A percentile compares a stretch with the other conserved stretches of the same genome.
Evolutionary conservation across 352 stramenopile species (phyloP).

Genomic region (Aphanomyces cochlioides): DNA sequence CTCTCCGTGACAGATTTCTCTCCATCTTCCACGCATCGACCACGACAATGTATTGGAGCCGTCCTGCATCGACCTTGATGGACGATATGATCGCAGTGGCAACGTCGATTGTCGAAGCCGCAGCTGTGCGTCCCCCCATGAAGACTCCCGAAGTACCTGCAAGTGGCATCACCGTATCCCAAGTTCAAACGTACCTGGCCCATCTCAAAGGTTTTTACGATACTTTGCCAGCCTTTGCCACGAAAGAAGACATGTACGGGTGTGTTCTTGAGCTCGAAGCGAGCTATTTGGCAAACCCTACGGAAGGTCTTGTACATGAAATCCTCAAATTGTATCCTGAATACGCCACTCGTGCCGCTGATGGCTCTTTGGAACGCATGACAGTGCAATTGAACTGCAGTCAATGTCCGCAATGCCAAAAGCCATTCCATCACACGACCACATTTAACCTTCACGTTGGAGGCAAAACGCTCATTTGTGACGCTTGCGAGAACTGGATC

Average conservation of each 20-base stretch:
- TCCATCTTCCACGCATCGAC: not conserved
- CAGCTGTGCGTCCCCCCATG: not conserved
- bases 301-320: not conserved
- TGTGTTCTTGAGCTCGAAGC: not conserved
- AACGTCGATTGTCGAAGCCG: not conserved
- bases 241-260: not conserved
- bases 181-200: not conserved
- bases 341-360: not conserved
- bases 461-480: not conserved
- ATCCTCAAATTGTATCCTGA: not conserved
- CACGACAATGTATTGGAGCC: not conserved
- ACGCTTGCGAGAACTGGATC: not conserved
- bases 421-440: not conserved
- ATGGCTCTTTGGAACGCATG: not conserved
- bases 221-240: not conserved
- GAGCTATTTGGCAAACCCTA: not conserved
- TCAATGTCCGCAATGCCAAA: not conserved
- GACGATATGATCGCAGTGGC: not conserved
- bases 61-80: not conserved
- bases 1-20: not conserved
- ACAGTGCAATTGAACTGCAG: not conserved
- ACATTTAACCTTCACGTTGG: not conserved
- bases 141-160: not conserved
- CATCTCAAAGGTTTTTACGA: not conserved
- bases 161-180: not conserved